Evolutionary conservation across 169 alveolate genomes (phyloP), one percentile per base, ranked within the genome.

Genomic region (Eimeria falciformis): DNA sequence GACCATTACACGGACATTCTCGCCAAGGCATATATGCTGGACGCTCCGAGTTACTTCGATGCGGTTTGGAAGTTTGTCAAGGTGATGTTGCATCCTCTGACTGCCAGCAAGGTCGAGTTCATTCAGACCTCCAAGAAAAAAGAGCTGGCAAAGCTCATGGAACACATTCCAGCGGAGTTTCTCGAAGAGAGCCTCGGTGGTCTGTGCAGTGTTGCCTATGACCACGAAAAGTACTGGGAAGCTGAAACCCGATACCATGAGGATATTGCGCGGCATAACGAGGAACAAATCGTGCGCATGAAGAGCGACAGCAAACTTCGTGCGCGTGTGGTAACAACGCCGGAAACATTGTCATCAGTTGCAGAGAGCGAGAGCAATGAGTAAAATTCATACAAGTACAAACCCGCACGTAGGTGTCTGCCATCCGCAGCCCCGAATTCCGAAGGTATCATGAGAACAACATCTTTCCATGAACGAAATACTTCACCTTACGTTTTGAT

Each of bases 1-100:
- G 84, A 66, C 65, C 91, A 84, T 47, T 84, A 84, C 68, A 84
- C 91, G 1, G 91, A 84, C 40, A 71, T 84, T 9, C 83, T 84
- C 6, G 91, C 91, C 5, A 71, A 65, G 55, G 91, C 91, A 5
- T 84, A 27, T 71, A 46, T 84, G 37, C 50, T 84, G 27, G 71
- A 84, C 47, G 83, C 91, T 3, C 91, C 91, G 5, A 46, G 75
- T 29, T 84, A 84, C 71, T 66, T 84, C 21, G 91, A 84, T 29
- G 55, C 84, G 3, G 21, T 84, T 53, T 84, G 91, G 91, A 46
- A 69, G 1, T 27, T 84, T 7, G 83, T 84, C 33, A 37, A 50
- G 7, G 27, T 84, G 29, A 66, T 84, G 83, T 53, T 84, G 71
- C 91, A 84, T 17, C 91, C 91, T 6, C 53, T 62, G n/a, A 84